phyloP scores from a whole-genome alignment of 2,329 filamentous ascomycete species.

The Colletotrichum nymphaeae region DNA sequence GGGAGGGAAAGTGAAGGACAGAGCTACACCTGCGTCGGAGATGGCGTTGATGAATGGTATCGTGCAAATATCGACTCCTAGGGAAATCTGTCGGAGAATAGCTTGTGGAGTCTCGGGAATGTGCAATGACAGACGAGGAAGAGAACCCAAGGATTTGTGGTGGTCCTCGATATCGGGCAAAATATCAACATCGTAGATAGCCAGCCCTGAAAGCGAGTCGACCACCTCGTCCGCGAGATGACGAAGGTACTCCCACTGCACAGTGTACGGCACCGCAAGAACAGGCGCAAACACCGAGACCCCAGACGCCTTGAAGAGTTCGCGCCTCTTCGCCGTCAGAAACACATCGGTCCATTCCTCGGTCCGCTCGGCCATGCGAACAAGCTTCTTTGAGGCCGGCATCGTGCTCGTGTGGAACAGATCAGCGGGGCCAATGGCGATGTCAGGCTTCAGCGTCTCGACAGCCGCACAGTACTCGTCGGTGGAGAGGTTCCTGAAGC shows the following conservation, averaged over 20 bases:
- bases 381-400: conserved; percentile 77
- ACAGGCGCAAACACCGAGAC: conserved; percentile 72
- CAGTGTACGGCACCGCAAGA: conserved; percentile 78
- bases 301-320: conserved; percentile 42
- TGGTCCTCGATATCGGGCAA: conserved; percentile 73
- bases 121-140: conserved; percentile 82
- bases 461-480: conserved; percentile 76
- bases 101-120: conserved; percentile 78
- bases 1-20: conserved; percentile 80
- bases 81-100: conserved; percentile 78
- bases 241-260: conserved; percentile 85
- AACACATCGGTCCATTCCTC: conserved; percentile 83
- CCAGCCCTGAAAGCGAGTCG: conserved; percentile 73
- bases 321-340: conserved; percentile 56
- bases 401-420: conserved; percentile 60
- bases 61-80: conserved; percentile 84
- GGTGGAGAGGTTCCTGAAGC: conserved; percentile 78
- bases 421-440: conserved; percentile 83
- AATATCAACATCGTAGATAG: conserved; percentile 80
- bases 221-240: conserved; percentile 74
- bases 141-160: conserved; percentile 62
- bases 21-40: conserved; percentile 87
- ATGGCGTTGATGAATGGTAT: conserved; percentile 79
- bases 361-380: conserved; percentile 88
- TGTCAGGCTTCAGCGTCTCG: conserved; percentile 78